Conservation (phyloP, 2,329 filamentous ascomycete genomes). For the Venturia pyrina region DNA sequence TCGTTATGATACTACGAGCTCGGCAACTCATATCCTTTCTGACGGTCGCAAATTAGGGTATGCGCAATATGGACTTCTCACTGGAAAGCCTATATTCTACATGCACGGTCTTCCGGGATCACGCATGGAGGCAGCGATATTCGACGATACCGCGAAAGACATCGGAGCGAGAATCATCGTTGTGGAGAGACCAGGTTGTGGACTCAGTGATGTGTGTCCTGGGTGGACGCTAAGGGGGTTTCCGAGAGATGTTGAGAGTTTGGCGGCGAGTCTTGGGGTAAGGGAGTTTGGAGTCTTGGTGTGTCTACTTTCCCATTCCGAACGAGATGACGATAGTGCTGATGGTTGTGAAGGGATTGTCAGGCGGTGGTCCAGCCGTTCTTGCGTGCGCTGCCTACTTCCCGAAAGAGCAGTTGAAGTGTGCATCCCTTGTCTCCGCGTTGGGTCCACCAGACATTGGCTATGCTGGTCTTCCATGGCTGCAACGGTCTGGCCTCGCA, state of each 20-base stretch:
- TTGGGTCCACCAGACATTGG: slow-evolving; percentile 28
- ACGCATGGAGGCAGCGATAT: slow-evolving; percentile 20
- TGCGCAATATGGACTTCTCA: slow-evolving; percentile 22
- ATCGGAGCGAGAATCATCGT: slow-evolving; percentile 20
- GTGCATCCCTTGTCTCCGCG: slow-evolving; percentile 21
- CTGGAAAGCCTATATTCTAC: slow-evolving; percentile 21
- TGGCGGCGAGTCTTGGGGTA: slow-evolving; percentile 19
- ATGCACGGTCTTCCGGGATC: slow-evolving; percentile 24
- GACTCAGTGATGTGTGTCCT: slow-evolving; percentile 20
- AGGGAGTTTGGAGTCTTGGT: slow-evolving; percentile 21
- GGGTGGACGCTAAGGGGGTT: slow-evolving; percentile 18
- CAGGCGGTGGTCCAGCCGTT: slow-evolving; percentile 24
- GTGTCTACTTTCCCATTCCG: neutral
- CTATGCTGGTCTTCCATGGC: slow-evolving; percentile 19
- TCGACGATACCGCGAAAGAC: slow-evolving; percentile 18
- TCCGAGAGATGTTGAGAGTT: slow-evolving; percentile 19
- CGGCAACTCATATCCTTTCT: slow-evolving; percentile 22
- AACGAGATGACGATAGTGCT: neutral
- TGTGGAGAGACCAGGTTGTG: slow-evolving; percentile 22
- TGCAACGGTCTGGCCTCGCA: slow-evolving; percentile 21
- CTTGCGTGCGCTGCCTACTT: slow-evolving; percentile 22
- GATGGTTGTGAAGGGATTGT: slow-evolving; percentile 19
- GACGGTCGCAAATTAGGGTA: slow-evolving; percentile 29
- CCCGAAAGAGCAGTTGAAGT: slow-evolving; percentile 18
- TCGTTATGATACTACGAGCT: slow-evolving; percentile 11